Conservation (phyloP, 768 basidiomycete genomes). For the Tubosaeta sp. region DNA sequence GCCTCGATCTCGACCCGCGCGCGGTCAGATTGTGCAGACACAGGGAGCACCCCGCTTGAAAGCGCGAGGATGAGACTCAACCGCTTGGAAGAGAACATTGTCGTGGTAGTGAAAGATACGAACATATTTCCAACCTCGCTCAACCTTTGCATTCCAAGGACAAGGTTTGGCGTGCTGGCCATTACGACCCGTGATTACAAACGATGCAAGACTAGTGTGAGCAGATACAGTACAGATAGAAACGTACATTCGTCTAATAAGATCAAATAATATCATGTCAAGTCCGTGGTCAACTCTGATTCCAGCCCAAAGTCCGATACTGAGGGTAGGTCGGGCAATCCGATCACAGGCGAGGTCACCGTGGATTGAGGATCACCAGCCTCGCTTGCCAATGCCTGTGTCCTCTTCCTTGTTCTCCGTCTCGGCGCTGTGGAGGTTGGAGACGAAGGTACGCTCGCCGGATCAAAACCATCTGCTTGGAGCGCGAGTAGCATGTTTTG, state of each 20-base stretch:
- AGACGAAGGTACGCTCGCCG: slow-evolving; percentile 41
- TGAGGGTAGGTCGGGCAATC: slow-evolving; percentile 23
- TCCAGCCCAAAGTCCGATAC: slow-evolving; percentile 28
- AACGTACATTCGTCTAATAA: slow-evolving; percentile 21
- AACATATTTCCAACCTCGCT: background rate
- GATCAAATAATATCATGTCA: slow-evolving; percentile 24
- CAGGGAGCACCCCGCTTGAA: slow-evolving; percentile 30
- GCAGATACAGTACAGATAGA: slow-evolving; percentile 33
- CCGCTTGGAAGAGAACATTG: slow-evolving; percentile 14
- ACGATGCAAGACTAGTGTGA: slow-evolving; percentile 24
- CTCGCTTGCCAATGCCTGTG: slow-evolving; percentile 36
- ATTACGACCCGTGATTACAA: slow-evolving; percentile 6
- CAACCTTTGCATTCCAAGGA: slow-evolving; percentile 13
- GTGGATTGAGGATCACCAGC: slow-evolving; percentile 29
- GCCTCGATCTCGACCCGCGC: slow-evolving; percentile 46
- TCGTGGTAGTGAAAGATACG: background rate
- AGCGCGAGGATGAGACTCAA: slow-evolving; percentile 32
- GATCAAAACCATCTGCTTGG: slow-evolving; percentile 62
- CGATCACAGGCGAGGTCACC: slow-evolving; percentile 21
- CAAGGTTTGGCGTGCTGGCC: slow-evolving; percentile 20
- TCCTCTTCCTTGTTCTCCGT: slow-evolving; percentile 26
- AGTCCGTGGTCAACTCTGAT: slow-evolving; percentile 22
- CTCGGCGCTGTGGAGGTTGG: slow-evolving; percentile 37
- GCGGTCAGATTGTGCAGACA: slow-evolving; percentile 43
- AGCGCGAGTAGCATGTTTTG: slow-evolving; percentile 73